These are phyloP conservation scores for Pythium myriotylum DNA, from an alignment of 352 stramenopile genomes.

Conservation along the genomic window DNA sequence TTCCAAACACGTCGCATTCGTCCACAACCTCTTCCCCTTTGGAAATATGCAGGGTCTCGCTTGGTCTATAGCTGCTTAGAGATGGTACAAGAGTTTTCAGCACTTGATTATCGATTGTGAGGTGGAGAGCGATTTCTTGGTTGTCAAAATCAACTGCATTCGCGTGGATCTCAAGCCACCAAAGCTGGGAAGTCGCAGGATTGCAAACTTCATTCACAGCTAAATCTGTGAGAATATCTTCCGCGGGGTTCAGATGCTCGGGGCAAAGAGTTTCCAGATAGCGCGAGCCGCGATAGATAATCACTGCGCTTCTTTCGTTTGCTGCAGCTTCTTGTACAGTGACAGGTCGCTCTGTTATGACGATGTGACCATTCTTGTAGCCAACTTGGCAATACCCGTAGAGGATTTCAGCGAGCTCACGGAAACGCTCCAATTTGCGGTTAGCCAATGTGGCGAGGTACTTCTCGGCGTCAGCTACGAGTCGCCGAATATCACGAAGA, in stretches of 20 bases:
- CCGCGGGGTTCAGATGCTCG: no score
- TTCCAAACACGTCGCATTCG: constrained; percentile 41
- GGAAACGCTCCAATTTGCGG: constrained; percentile 36
- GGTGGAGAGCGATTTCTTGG: constrained; percentile 4
- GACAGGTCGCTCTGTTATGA: constrained; percentile 44
- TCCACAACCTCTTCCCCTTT: constrained; percentile 1
- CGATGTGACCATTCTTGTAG: constrained; percentile 72
- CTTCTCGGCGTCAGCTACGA: constrained; percentile 44
- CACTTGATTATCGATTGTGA: constrained; percentile 43
- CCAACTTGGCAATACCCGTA: constrained; percentile 49
- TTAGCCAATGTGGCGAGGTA: constrained; percentile 34
- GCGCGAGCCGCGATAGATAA: constrained; percentile 55
- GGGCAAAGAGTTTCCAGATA: constrained; percentile 24
- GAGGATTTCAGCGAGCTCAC: constrained; percentile 51
- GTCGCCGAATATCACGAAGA: constrained; percentile 41
- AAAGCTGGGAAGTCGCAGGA: constrained; percentile 49
- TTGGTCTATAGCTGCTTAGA: constrained; percentile 60
- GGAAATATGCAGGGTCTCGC: constrained; percentile 31
- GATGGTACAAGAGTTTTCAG: constrained; percentile 38
- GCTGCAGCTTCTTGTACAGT: neutral
- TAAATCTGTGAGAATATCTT: constrained; percentile 37
- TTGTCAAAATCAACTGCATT: constrained; percentile 28
- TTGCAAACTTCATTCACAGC: constrained; percentile 58
- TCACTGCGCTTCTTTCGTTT: constrained; percentile 24
- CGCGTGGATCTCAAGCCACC: constrained; percentile 66